Conservation (phyloP, 192 early-diverging fungal genomes). For the Linnemannia schmuckeri region DNA sequence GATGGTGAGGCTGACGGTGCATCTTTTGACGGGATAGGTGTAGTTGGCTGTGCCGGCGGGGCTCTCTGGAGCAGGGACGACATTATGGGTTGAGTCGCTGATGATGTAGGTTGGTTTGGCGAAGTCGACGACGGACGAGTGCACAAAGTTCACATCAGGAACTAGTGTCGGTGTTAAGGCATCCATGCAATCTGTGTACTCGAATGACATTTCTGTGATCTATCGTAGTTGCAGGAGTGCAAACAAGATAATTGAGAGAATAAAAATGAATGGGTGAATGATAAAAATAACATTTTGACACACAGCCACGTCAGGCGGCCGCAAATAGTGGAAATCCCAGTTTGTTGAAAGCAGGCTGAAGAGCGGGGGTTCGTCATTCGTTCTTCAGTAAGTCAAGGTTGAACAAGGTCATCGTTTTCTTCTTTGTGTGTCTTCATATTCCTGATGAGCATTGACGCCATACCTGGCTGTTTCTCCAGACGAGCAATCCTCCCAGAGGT, state of each 20-base stretch:
- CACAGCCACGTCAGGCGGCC: constrained; percentile 1
- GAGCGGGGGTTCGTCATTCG: neutral
- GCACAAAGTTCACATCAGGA: constrained; percentile 30
- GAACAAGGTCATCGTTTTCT: neutral
- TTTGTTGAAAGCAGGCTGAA: neutral
- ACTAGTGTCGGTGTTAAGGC: constrained; percentile 8
- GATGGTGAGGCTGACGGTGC: constrained; percentile 77
- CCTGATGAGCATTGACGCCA: constrained; percentile 46
- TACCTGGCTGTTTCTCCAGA: constrained; percentile 84
- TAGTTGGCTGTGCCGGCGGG: neutral
- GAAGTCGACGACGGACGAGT: constrained; percentile 25
- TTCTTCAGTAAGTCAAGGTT: neutral
- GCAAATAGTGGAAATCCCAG: neutral
- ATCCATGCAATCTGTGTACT: constrained; percentile 58
- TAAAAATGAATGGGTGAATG: constrained; percentile 2
- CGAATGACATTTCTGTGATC: constrained; percentile 64
- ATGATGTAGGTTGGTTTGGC: constrained; percentile 22
- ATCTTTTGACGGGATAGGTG: constrained; percentile 57
- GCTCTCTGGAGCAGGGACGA: neutral
- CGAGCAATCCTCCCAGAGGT: constrained; percentile 89
- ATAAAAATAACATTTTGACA: neutral
- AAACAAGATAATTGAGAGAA: neutral
- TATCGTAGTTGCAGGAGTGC: constrained; percentile 11
- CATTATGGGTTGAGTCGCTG: neutral
- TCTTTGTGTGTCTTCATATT: neutral